Conservation (phyloP, 495 filamentous ascomycete species). For the Darksidea phi region DNA sequence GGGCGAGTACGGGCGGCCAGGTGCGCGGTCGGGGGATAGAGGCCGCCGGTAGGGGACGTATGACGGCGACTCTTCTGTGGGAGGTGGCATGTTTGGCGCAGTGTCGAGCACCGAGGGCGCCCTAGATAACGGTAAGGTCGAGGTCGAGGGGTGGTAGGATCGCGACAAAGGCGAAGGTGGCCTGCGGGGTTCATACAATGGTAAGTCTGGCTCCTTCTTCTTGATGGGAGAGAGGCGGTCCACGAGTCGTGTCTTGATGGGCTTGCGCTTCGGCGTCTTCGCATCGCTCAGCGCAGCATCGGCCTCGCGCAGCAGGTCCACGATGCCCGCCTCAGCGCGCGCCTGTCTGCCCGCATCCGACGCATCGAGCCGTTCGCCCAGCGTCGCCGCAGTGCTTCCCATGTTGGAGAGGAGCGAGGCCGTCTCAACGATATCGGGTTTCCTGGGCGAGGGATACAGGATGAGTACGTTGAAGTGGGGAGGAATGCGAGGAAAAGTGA, state of each 20-base stretch:
- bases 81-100: conserved; percentile 57
- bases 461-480: conserved; percentile 35
- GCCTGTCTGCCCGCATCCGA: conserved; percentile 22
- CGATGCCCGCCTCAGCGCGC: conserved; percentile 33
- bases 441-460: conserved; percentile 12
- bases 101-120: conserved; percentile 56
- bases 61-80: conserved; percentile 50
- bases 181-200: conserved; percentile 33
- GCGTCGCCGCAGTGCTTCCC: conserved; percentile 24
- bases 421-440: conserved; percentile 11
- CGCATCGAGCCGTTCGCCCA: conserved; percentile 13
- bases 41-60: conserved; percentile 45
- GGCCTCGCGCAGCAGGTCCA: conserved; percentile 30
- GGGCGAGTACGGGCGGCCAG: conserved; percentile 73
- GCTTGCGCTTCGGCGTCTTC: conserved; percentile 23
- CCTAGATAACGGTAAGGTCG: conserved; percentile 46
- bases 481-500: conserved; percentile 12
- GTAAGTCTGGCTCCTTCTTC: conserved; percentile 27
- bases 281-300: conserved; percentile 7
- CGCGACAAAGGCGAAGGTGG: conserved; percentile 41
- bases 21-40: conserved; percentile 45
- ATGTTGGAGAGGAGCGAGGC: conserved; percentile 25
- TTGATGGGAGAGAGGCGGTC: conserved; percentile 17
- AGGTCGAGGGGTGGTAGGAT: conserved; percentile 45
- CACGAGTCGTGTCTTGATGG: conserved; percentile 37